A percentile compares a stretch with the other conserved stretches of the same genome.
Evolutionary conservation across 2,329 filamentous ascomycete species (phyloP).

Genomic region (Basipetospora chlamydospora): DNA sequence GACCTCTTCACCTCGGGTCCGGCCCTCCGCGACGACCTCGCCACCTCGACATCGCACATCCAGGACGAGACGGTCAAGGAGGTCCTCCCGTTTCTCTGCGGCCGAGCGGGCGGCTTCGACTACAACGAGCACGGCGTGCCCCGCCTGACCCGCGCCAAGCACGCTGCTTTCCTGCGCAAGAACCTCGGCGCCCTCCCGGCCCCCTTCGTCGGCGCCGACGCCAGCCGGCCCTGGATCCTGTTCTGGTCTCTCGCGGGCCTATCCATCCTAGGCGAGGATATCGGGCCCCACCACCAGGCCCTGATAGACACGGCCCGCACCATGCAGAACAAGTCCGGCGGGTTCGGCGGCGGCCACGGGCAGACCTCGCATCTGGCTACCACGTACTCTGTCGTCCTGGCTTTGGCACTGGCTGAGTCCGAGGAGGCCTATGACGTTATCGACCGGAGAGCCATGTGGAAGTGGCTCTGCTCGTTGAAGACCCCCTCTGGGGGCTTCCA

Average conservation of each 20-base stretch:
- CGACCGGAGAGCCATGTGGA: conserved; percentile 77
- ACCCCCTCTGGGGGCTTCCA: conserved; percentile 80
- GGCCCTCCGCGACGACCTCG: conserved; percentile 48
- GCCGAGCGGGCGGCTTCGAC: conserved; percentile 30
- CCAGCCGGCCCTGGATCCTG: conserved; percentile 82
- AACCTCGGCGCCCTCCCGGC: conserved; percentile 49
- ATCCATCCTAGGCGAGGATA: conserved; percentile 61
- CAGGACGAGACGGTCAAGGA: conserved; percentile 56
- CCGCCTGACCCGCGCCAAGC: conserved; percentile 49
- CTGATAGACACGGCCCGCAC: conserved; percentile 62
- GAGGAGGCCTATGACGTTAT: conserved; percentile 59
- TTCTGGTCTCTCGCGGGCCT: conserved; percentile 82
- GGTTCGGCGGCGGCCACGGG: conserved; percentile 87
- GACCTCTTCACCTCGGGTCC: conserved; percentile 43
- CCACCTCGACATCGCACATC: conserved; percentile 50
- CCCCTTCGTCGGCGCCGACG: conserved; percentile 61
- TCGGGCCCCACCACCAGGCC: conserved; percentile 48
- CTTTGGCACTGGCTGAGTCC: conserved; percentile 65
- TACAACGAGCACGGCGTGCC: conserved; percentile 64
- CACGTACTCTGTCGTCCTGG: conserved; percentile 72
- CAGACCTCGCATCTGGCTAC: conserved; percentile 80
- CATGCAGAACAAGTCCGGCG: conserved; percentile 70
- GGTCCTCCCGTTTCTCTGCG: conserved; percentile 54
- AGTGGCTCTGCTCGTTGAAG: conserved; percentile 77
- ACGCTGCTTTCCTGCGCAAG: conserved; percentile 47